Evolutionary conservation across 257 asterid genomes (phyloP).

Genomic region (Rhazya stricta): DNA sequence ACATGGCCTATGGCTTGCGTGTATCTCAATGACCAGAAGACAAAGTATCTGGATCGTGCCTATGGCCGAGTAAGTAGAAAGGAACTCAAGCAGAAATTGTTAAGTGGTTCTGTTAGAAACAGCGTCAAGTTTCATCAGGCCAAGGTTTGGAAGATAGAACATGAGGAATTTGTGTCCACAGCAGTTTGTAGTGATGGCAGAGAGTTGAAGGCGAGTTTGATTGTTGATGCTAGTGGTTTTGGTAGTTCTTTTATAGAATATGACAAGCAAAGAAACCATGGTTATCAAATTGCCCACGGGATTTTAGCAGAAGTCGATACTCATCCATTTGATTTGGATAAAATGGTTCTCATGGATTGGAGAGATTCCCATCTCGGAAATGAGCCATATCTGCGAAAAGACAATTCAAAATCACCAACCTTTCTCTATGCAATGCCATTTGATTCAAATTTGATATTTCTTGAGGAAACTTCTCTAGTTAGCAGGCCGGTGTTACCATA

Average conservation of each 20-base stretch:
- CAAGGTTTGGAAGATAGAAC: conserved; percentile 59
- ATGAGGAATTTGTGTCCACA: conserved; percentile 69
- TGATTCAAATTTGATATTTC: conserved; percentile 60
- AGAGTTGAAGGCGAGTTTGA: conserved; percentile 50
- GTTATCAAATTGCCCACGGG: conserved; percentile 90
- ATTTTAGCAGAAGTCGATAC: conserved; percentile 71
- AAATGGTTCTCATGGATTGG: conserved; percentile 96
- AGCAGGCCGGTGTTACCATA: conserved; percentile 65
- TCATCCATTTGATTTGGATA: conserved; percentile 85
- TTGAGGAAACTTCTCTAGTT: conserved; percentile 82
- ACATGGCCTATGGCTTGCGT: conserved; percentile 67
- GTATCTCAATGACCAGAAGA: conserved; percentile 48
- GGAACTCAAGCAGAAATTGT: conserved; percentile 51
- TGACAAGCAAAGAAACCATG: conserved; percentile 63
- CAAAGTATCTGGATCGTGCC: conserved; percentile 65
- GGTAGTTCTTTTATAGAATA: conserved; percentile 55
- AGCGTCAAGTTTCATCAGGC: conserved; percentile 62
- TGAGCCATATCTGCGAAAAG: conserved; percentile 56
- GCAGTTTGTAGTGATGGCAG: conserved; percentile 68
- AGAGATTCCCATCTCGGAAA: conserved; percentile 89
- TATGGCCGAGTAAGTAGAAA: conserved; percentile 70
- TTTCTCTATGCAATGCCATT: conserved; percentile 89
- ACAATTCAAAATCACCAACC: conserved; percentile 55
- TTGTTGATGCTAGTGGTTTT: conserved; percentile 93
- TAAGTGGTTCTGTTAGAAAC: conserved; percentile 46